Conservation (phyloP, 345 rosid genomes). For the Anastatica hierochuntica region DNA sequence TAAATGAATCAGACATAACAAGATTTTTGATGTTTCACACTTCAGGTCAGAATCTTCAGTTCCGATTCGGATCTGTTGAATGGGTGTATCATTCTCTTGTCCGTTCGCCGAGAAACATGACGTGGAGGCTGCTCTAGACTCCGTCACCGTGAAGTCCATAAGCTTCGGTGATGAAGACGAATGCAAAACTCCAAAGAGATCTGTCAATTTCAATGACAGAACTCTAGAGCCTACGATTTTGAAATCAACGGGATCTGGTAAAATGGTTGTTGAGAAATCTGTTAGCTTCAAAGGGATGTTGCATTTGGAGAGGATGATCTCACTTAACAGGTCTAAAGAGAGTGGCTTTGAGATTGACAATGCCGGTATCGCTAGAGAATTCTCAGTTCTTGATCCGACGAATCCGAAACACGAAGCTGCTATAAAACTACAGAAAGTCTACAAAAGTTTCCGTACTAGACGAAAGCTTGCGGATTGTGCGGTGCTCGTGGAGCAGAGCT, state of each 20-base stretch:
- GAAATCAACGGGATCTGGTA: slow-evolving; percentile 63
- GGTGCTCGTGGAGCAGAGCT: slow-evolving; percentile 78
- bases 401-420: slow-evolving; percentile 81
- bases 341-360: slow-evolving; percentile 14
- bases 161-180: slow-evolving; percentile 56
- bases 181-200: slow-evolving; percentile 48
- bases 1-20: slow-evolving; percentile 20
- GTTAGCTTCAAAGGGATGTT: slow-evolving; percentile 65
- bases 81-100: slow-evolving; percentile 62
- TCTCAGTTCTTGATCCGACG: slow-evolving; percentile 33
- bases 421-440: slow-evolving; percentile 75
- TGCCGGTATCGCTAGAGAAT: slow-evolving; percentile 12
- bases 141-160: slow-evolving; percentile 62
- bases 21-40: slow-evolving; percentile 8
- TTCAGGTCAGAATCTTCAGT: slow-evolving; percentile 20
- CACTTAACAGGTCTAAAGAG: slow-evolving; percentile 26
- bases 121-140: slow-evolving; percentile 53
- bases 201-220: slow-evolving; percentile 47
- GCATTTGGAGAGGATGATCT: slow-evolving; percentile 44
- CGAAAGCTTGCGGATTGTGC: slow-evolving; percentile 96
- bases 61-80: slow-evolving; percentile 25
- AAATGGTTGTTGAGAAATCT: slow-evolving; percentile 64
- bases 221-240: slow-evolving; percentile 50
- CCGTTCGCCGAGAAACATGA: slow-evolving; percentile 50
- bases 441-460: slow-evolving; percentile 88